Conservation (phyloP, 441 rosid species). For the Corymbia citriodora region DNA sequence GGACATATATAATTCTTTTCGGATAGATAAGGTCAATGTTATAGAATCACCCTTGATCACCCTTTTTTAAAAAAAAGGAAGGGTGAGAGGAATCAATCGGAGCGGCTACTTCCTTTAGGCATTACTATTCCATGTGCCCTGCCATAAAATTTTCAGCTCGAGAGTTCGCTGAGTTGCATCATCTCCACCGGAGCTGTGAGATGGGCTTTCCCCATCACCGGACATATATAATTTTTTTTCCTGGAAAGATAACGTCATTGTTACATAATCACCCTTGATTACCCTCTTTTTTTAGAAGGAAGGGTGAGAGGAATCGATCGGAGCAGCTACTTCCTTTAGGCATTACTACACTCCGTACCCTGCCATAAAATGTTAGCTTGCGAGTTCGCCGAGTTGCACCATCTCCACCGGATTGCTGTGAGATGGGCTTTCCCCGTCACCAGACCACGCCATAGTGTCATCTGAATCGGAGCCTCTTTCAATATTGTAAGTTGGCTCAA, state of each 20-base stretch:
- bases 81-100: neutral
- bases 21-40: neutral
- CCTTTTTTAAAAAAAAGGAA: neutral
- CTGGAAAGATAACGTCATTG: too few species aligned
- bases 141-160: neutral
- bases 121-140: neutral
- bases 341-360: neutral
- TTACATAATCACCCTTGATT: too few species aligned
- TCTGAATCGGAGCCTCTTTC: neutral
- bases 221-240: neutral
- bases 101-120: neutral
- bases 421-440: neutral
- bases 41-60: neutral
- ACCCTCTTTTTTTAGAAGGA: neutral
- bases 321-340: neutral
- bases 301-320: neutral
- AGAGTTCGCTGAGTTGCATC: neutral
- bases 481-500: neutral
- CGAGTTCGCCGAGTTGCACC: neutral
- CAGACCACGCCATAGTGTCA: neutral
- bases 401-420: neutral
- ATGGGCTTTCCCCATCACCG: neutral
- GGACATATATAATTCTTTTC: neutral
- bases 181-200: neutral
- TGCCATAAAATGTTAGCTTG: neutral